Evolutionary conservation across 2,329 filamentous ascomycete species (phyloP), one percentile per base, ranked within the genome.

Genomic region (Venturia aucupariae): DNA sequence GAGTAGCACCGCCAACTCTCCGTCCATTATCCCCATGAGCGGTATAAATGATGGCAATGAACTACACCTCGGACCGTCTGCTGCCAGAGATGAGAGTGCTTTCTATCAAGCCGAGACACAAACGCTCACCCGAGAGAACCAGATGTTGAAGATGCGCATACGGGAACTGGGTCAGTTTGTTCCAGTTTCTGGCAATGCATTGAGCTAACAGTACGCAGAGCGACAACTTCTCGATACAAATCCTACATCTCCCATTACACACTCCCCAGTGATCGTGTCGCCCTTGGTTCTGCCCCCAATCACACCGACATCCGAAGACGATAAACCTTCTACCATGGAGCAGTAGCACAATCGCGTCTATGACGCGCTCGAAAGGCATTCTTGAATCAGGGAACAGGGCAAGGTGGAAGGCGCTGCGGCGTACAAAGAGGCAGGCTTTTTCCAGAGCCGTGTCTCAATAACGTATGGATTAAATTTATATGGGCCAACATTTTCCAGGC

Each of bases 61-160:
- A 62, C 85, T 82, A 77, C 75, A 82, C 60, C 79, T 88, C 1
- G 83, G 82, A n/a, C 83, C 83, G 24, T 70, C 75, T 2, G 70
- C 71, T 0, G 68, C 41, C 27, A 80, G 89, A 22, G 89, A 92
- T 70, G 89, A 92, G 72, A 86, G 83, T 67, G 86, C 87, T 0
- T 92, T 91, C 73, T 92, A 92, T 70, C 89, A 92, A 73, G 89
- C 89, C 4, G 90, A 93, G 76, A 90, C 89, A 1, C 88, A 90
- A 75, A 91, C 85, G 76, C 75, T 93, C 70, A 83, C 86, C 27
- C 81, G 90, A 32, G 90, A 92, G 77, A 93, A 92, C 69, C 89
- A 92, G 75, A 92, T 93, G 89, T 78, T 93, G 62, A 86, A 87
- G 67, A 82, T 87, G 72, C 82, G 90, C 60, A 89, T 92, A 66